Evolutionary conservation across 495 filamentous ascomycete species (phyloP).

Genomic region (Neurospora sp.): DNA sequence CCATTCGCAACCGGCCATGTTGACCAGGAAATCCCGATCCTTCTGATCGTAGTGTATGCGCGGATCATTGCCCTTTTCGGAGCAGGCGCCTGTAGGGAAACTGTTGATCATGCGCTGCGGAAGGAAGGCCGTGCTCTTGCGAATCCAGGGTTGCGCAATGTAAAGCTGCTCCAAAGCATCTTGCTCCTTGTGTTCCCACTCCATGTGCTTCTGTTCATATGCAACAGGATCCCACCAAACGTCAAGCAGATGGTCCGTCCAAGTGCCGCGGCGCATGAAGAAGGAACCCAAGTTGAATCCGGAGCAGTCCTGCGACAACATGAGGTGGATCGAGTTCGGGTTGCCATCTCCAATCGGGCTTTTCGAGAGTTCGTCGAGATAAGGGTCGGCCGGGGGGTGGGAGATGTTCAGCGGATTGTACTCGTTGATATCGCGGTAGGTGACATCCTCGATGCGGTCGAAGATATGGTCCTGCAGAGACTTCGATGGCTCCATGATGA

Average conservation of each 20-base stretch:
- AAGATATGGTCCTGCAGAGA: slow-evolving; percentile 89
- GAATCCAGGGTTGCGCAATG: slow-evolving; percentile 83
- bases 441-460: slow-evolving; percentile 58
- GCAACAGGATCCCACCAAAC: slow-evolving; percentile 98
- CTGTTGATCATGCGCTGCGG: slow-evolving; percentile 89
- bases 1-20: slow-evolving; percentile 97
- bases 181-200: slow-evolving; percentile 99
- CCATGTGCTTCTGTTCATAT: slow-evolving; percentile 98
- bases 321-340: slow-evolving; percentile 65
- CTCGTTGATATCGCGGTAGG: slow-evolving; percentile 92
- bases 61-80: slow-evolving; percentile 59
- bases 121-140: slow-evolving; percentile 79
- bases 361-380: slow-evolving; percentile 62
- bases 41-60: slow-evolving; percentile 76
- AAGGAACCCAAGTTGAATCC: slow-evolving; percentile 98
- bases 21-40: slow-evolving; percentile 90
- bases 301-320: slow-evolving; percentile 87
- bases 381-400: slow-evolving; percentile 61
- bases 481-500: slow-evolving; percentile 92
- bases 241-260: slow-evolving; percentile 88
- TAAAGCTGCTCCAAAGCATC: slow-evolving; percentile 92
- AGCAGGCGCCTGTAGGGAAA: slow-evolving; percentile 83
- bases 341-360: slow-evolving; percentile 68
- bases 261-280: slow-evolving; percentile 72
- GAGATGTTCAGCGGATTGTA: slow-evolving; percentile 94